Conservation (phyloP, 2,329 filamentous ascomycete species). For the Aspergillus sclerotialis region DNA sequence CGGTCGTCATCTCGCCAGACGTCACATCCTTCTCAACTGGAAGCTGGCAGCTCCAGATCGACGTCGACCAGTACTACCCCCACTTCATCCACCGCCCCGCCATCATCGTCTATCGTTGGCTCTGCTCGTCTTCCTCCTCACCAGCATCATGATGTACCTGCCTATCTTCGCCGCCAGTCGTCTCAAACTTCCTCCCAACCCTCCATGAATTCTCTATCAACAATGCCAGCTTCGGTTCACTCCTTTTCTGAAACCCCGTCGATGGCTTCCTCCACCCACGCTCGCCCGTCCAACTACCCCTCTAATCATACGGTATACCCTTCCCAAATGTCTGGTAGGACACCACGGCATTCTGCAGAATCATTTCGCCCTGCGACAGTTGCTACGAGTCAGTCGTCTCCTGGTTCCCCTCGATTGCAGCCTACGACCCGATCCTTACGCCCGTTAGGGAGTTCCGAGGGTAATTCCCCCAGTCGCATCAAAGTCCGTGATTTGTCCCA, state of each 20-base stretch:
- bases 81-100: conserved; percentile 31
- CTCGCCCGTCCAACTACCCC: conserved; percentile 11
- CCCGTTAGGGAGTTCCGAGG: conserved; percentile 36
- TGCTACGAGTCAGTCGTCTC: conserved; percentile 28
- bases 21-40: conserved; percentile 16
- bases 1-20: conserved; percentile 18
- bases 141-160: conserved; percentile 26
- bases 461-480: conserved; percentile 54
- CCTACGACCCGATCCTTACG: conserved; percentile 39
- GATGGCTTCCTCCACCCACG: conserved; percentile 26
- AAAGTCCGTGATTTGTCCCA: conserved; percentile 84
- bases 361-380: conserved; percentile 19
- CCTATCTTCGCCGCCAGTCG: conserved; percentile 25
- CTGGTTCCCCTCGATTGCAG: conserved; percentile 40
- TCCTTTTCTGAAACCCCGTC: background rate
- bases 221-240: conserved; percentile 1
- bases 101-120: conserved; percentile 22
- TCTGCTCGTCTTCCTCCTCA: conserved; percentile 25
- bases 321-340: background rate
- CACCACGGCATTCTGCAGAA: conserved; percentile 8
- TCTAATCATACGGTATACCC: conserved; percentile 7
- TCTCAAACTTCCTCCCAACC: conserved; percentile 19
- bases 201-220: conserved; percentile 17
- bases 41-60: conserved; percentile 23
- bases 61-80: conserved; percentile 26